These are phyloP conservation scores for Camillea tinctor DNA, from an alignment of 2,329 filamentous ascomycete species.

Conservation along the genomic window DNA sequence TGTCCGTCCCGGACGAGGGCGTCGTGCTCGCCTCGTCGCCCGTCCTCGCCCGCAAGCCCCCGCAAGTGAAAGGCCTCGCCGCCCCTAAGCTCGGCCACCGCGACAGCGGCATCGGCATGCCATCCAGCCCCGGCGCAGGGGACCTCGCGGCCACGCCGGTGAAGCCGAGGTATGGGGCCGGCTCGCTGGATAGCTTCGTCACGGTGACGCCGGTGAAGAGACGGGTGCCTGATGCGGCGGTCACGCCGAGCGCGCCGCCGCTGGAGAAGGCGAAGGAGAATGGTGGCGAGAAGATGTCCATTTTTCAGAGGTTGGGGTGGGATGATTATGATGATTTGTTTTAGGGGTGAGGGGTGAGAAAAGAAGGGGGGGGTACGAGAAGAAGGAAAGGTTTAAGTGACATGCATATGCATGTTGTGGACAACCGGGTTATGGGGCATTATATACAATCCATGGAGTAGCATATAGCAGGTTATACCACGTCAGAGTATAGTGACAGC, in stretches of 20 bases:
- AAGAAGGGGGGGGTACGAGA: not conserved
- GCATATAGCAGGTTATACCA: no score
- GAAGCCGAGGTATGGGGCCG: constrained; percentile 25
- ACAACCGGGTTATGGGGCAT: no score
- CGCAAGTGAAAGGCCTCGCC: constrained; percentile 18
- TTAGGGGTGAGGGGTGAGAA: not conserved
- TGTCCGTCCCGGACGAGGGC: constrained; percentile 26
- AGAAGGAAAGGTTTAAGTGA: no score
- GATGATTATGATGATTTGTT: not conserved
- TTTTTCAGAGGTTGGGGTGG: not conserved
- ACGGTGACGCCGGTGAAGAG: constrained; percentile 26
- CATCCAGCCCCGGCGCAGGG: constrained; percentile 27
- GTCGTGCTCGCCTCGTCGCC: constrained; percentile 32
- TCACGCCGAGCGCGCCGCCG: no score
- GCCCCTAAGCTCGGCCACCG: constrained; percentile 15
- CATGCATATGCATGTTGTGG: no score
- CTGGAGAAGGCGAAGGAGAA: not conserved
- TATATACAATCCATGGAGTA: no score
- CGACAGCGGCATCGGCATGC: constrained; percentile 32
- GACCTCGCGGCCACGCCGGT: constrained; percentile 38
- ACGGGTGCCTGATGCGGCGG: constrained; percentile 4
- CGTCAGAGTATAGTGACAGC: no score
- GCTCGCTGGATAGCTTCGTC: constrained; percentile 23
- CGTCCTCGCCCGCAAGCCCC: constrained; percentile 23
- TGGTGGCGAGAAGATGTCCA: not conserved